phyloP scores from a whole-genome alignment of 2,329 filamentous ascomycete genomes.

The Verticillium klebahnii region DNA sequence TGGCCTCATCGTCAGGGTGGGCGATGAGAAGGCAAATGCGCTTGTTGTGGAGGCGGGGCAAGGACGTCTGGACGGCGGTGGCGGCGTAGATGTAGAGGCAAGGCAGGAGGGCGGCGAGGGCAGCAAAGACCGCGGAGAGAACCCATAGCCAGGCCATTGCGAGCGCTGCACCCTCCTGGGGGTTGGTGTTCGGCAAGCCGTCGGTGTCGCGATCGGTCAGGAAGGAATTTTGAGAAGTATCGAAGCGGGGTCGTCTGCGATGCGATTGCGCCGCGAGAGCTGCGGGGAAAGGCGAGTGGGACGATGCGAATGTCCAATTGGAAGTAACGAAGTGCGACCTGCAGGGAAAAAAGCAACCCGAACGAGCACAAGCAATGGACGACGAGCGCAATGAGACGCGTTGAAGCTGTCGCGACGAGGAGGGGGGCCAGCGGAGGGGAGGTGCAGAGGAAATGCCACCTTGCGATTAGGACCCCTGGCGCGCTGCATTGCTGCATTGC shows the following conservation, averaged over 20 bases:
- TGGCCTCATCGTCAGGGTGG: slow-evolving; percentile 97
- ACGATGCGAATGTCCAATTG: neutral
- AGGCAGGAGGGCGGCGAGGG: slow-evolving; percentile 35
- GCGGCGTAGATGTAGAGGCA: slow-evolving; percentile 49
- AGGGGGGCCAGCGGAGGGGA: neutral
- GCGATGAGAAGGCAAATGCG: slow-evolving; percentile 90
- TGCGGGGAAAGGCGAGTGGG: neutral
- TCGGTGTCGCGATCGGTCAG: neutral
- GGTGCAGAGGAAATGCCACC: slow-evolving; percentile 20
- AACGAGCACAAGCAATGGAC: neutral
- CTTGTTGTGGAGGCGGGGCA: slow-evolving; percentile 72
- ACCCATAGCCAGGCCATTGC: slow-evolving; percentile 2
- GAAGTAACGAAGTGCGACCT: neutral
- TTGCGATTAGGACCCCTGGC: slow-evolving; percentile 19
- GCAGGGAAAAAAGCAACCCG: neutral
- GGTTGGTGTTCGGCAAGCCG: neutral
- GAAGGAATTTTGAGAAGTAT: neutral
- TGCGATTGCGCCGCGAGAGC: neutral
- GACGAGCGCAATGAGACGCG: neutral
- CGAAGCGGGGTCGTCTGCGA: neutral
- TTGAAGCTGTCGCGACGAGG: slow-evolving; percentile 3
- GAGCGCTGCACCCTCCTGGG: neutral
- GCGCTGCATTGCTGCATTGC: neutral
- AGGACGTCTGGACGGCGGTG: slow-evolving; percentile 40
- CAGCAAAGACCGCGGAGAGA: slow-evolving; percentile 7